Evolutionary conservation across 163 green algal species (phyloP).

Genomic region (Scenedesmus sp.): DNA sequence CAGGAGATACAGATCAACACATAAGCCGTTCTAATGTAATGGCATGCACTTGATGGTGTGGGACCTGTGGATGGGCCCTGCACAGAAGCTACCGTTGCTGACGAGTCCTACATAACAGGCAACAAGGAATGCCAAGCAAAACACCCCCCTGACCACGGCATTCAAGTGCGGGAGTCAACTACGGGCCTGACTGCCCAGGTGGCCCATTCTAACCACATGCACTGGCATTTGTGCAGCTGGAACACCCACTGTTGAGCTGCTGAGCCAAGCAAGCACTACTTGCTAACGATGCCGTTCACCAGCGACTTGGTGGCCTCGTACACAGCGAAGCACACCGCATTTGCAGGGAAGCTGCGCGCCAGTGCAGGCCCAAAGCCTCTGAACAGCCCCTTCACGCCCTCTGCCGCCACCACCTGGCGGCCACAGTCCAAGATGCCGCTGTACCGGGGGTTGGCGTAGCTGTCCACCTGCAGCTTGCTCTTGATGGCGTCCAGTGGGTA

Average conservation of each 20-base stretch:
- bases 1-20: neutral
- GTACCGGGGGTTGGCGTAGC: conserved; percentile 31
- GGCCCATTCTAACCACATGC: too few species aligned
- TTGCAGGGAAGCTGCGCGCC: conserved; percentile 80
- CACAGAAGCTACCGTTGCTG: neutral
- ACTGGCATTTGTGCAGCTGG: too few species aligned
- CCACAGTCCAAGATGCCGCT: conserved; percentile 49
- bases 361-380: conserved; percentile 79
- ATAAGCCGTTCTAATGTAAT: neutral
- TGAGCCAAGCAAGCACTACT: neutral
- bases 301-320: conserved; percentile 68
- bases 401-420: conserved; percentile 62
- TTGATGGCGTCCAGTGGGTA: conserved; percentile 88
- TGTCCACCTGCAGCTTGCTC: conserved; percentile 66
- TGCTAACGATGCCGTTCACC: neutral
- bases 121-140: neutral
- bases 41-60: neutral
- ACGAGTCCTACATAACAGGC: neutral
- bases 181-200: too few species aligned
- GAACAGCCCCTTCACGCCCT: conserved; percentile 74
- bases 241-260: neutral
- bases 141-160: too few species aligned
- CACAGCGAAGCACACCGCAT: conserved; percentile 77
- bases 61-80: too few species aligned
- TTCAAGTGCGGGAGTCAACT: too few species aligned